A percentile compares a stretch with the other conserved stretches of the same genome.
Evolutionary conservation across 2,329 filamentous ascomycete species (phyloP).

Genomic region (Gaeumannomyces sp.): DNA sequence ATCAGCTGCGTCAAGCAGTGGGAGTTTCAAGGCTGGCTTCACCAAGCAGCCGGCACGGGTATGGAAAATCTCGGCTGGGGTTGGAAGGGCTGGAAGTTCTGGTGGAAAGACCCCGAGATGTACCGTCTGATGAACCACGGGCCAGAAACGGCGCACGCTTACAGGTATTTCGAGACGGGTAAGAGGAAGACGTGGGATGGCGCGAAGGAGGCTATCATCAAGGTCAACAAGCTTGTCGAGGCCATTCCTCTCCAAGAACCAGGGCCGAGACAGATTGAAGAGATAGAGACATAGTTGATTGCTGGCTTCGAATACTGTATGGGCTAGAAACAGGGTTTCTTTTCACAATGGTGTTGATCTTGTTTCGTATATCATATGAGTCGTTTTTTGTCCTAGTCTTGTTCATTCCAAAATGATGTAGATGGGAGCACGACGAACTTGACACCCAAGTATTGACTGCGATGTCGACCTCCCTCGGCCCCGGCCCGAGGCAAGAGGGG

Average conservation of each 20-base stretch:
- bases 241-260: constrained; percentile 14
- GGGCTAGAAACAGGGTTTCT: neutral
- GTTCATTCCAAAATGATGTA: no score
- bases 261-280: neutral
- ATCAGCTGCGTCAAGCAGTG: constrained; percentile 21
- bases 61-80: constrained; percentile 36
- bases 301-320: neutral
- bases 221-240: constrained; percentile 20
- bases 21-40: constrained; percentile 33
- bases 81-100: constrained; percentile 33
- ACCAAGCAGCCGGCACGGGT: constrained; percentile 35
- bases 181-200: constrained; percentile 33
- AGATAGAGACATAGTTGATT: neutral
- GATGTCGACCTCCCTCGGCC: no score
- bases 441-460: no score
- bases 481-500: no score
- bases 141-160: constrained; percentile 33
- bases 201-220: constrained; percentile 29
- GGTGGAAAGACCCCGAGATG: constrained; percentile 31
- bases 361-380: no score
- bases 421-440: no score
- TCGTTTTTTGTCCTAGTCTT: no score
- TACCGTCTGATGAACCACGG: constrained; percentile 32
- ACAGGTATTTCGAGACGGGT: constrained; percentile 35
- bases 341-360: no score